Percentiles rank a stretch among this genome's conserved stretches.
Conservation (phyloP, 176 grass and related monocot genomes). For the Oropetium thomaeum region DNA sequence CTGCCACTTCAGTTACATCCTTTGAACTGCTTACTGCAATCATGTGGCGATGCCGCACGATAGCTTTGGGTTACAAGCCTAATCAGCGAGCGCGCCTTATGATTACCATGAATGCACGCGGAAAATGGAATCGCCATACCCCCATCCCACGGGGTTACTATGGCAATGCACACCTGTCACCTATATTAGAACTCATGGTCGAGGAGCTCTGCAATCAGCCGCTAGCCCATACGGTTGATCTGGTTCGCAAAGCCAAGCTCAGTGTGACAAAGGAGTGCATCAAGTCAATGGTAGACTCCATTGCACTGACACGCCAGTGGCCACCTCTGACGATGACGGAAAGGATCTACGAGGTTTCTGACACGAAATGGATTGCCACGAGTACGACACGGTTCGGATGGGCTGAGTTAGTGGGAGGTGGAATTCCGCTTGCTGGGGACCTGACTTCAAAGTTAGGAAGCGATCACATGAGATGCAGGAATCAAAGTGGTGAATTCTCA, state of each 20-base stretch:
- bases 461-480: slow-evolving; percentile 30
- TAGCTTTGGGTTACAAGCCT: neutral
- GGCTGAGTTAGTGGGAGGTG: slow-evolving; percentile 33
- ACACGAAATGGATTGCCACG: slow-evolving; percentile 24
- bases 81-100: slow-evolving; percentile 5
- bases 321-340: slow-evolving; percentile 9
- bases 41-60: slow-evolving; percentile 44
- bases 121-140: slow-evolving; percentile 28
- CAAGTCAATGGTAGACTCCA: slow-evolving; percentile 8
- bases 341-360: slow-evolving; percentile 36
- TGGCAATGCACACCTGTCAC: slow-evolving; percentile 38
- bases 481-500: slow-evolving; percentile 3
- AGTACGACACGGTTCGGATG: slow-evolving; percentile 9
- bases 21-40: slow-evolving; percentile 35
- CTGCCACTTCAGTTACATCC: neutral
- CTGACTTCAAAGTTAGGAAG: slow-evolving; percentile 30
- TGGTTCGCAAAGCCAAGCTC: slow-evolving; percentile 32
- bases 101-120: slow-evolving; percentile 45
- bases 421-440: slow-evolving; percentile 32
- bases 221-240: slow-evolving; percentile 16
- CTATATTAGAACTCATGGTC: slow-evolving; percentile 6
- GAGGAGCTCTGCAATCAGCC: slow-evolving; percentile 21
- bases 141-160: slow-evolving; percentile 30
- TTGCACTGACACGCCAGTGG: neutral
- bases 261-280: slow-evolving; percentile 25